Percentiles rank a stretch among this genome's conserved stretches.
These are phyloP conservation scores for Eutrema heterophyllum DNA, from an alignment of 345 rosid species.

Conservation along the genomic window DNA sequence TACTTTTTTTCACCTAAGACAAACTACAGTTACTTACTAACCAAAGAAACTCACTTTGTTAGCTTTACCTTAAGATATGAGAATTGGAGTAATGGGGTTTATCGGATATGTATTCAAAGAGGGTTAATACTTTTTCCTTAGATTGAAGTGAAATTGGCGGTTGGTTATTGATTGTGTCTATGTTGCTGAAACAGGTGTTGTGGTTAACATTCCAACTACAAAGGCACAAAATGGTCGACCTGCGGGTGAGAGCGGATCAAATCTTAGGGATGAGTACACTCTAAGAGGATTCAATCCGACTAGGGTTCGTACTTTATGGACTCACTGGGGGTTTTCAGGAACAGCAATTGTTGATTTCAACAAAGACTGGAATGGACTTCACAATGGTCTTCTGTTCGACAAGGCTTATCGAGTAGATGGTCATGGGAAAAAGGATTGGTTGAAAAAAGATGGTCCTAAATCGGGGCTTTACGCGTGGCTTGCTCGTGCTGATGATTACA, in stretches of 20 bases:
- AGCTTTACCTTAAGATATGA: background rate
- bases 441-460: slow-evolving; percentile 36
- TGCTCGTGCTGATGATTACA: slow-evolving; percentile 83
- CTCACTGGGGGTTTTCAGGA: slow-evolving; percentile 77
- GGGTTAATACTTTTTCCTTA: background rate
- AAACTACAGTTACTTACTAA: no score
- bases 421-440: slow-evolving; percentile 76
- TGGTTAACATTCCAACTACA: slow-evolving; percentile 72
- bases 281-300: slow-evolving; percentile 79
- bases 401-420: slow-evolving; percentile 75
- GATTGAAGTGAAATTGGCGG: background rate
- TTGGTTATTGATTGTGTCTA: background rate
- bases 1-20: background rate
- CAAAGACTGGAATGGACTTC: slow-evolving; percentile 87
- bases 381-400: slow-evolving; percentile 79
- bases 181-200: slow-evolving; percentile 44
- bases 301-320: slow-evolving; percentile 85
- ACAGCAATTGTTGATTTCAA: slow-evolving; percentile 74
- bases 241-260: slow-evolving; percentile 87
- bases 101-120: background rate
- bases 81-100: background rate
- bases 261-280: slow-evolving; percentile 78
- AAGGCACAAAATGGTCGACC: slow-evolving; percentile 55
- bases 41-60: background rate
- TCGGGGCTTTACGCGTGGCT: slow-evolving; percentile 82